Percentiles rank a stretch among this genome's conserved stretches.
Conservation (phyloP, 345 rosid genomes). For the Noccaea bulbosa region DNA sequence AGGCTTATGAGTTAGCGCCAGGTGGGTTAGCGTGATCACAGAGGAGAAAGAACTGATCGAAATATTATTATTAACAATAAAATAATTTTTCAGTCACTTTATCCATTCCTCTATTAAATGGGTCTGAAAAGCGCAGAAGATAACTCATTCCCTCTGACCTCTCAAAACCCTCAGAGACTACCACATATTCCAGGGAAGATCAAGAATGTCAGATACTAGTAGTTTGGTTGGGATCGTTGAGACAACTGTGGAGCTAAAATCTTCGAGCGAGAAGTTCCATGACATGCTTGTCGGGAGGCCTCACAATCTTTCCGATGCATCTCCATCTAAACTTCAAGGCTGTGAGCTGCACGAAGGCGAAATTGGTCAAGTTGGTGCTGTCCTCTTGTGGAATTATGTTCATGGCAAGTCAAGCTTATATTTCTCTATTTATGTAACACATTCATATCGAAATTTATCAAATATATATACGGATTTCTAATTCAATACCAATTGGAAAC, state of each 20-base stretch:
- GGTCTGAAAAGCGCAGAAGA: not conserved
- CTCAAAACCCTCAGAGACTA: not conserved
- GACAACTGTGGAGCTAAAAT: slow-evolving; percentile 33
- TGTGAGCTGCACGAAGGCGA: slow-evolving; percentile 48
- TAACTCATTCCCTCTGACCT: not conserved
- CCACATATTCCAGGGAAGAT: slow-evolving; percentile 8
- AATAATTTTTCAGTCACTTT: not conserved
- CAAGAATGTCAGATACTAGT: slow-evolving; percentile 13
- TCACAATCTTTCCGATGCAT: slow-evolving; percentile 40
- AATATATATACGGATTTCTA: too few relatives aligned
- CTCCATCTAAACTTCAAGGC: slow-evolving; percentile 34
- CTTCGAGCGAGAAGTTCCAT: slow-evolving; percentile 33
- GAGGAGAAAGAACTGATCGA: slow-evolving; percentile 14
- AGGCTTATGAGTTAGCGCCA: not conserved
- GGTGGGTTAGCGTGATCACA: slow-evolving; percentile 11
- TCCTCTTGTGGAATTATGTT: slow-evolving; percentile 44
- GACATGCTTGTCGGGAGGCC: slow-evolving; percentile 45
- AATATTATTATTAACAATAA: not conserved
- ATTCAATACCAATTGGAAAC: too few relatives aligned
- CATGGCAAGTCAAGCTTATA: slow-evolving; percentile 21
- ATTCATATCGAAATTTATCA: too few relatives aligned
- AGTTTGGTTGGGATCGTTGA: slow-evolving; percentile 35
- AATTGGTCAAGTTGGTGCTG: slow-evolving; percentile 41
- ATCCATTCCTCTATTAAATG: slow-evolving; percentile 11
- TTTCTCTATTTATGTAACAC: not conserved